These are phyloP conservation scores for Plectranthus barbatus DNA, from an alignment of 257 asterid species.

Conservation along the genomic window DNA sequence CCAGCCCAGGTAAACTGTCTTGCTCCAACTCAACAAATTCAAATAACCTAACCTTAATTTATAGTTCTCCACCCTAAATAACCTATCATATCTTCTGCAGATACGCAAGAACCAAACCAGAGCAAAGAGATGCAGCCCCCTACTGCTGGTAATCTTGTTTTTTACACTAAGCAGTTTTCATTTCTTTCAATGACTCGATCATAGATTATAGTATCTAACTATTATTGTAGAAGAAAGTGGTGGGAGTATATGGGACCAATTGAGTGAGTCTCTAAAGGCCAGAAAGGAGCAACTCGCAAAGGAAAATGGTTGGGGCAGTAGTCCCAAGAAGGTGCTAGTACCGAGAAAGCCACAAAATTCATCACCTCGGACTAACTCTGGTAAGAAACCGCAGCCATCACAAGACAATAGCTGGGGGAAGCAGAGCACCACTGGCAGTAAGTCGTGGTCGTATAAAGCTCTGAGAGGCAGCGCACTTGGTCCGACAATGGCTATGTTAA, in stretches of 20 bases:
- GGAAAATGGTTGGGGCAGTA: conserved; percentile 33
- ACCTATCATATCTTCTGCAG: conserved; percentile 8
- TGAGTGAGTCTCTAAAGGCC: conserved; percentile 48
- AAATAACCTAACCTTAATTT: background rate
- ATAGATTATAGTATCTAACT: background rate
- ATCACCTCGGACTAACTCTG: conserved; percentile 9
- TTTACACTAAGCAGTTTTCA: background rate
- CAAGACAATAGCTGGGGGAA: conserved; percentile 33
- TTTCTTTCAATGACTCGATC: background rate
- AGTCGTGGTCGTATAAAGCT: conserved; percentile 52
- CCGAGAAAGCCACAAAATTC: conserved; percentile 37
- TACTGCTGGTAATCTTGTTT: conserved; percentile 19
- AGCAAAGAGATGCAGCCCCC: conserved; percentile 18
- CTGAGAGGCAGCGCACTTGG: conserved; percentile 63
- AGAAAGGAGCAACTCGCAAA: conserved; percentile 51
- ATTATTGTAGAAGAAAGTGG: conserved; percentile 38
- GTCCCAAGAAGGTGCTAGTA: conserved; percentile 28
- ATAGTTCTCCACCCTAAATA: background rate
- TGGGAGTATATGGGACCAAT: conserved; percentile 55
- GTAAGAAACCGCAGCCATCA: conserved; percentile 31
- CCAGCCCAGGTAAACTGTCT: conserved; percentile 35
- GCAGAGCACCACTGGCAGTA: conserved; percentile 30
- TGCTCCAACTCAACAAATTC: background rate
- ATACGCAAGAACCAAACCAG: conserved; percentile 10
- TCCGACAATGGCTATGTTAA: conserved; percentile 63